phyloP scores from a whole-genome alignment of 148 eudicot genomes.

The Bassia scoparia region DNA sequence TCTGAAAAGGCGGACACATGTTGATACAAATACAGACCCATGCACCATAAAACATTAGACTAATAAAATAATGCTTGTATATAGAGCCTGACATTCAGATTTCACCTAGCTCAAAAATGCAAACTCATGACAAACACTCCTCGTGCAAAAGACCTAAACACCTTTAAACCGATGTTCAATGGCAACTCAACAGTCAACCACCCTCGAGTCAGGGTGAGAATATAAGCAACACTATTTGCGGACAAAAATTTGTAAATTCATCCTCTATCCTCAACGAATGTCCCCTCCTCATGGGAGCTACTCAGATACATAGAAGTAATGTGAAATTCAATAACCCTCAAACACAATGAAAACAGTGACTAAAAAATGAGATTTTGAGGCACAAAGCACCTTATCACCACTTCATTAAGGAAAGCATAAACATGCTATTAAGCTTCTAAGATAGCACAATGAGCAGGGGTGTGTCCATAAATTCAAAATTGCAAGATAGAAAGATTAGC shows the following conservation, averaged over 20 bases:
- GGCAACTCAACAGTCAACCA: not conserved
- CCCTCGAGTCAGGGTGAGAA: not conserved
- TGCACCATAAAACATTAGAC: not conserved
- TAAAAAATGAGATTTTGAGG: not conserved
- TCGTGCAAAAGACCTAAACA: not conserved
- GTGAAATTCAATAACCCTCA: not conserved
- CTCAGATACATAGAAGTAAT: not conserved
- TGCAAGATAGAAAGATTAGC: too few relatives aligned
- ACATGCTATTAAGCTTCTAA: not conserved
- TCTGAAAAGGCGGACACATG: slow-evolving; percentile 42
- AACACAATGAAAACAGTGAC: not conserved
- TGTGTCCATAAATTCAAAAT: too few relatives aligned
- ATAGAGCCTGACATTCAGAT: not conserved
- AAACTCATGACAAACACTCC: not conserved
- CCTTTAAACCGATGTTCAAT: not conserved
- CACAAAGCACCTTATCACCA: not conserved
- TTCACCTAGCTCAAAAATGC: not conserved
- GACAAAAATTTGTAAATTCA: not conserved
- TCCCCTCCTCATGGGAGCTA: not conserved
- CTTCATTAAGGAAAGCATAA: not conserved
- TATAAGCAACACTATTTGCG: not conserved
- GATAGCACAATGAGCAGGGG: too few relatives aligned
- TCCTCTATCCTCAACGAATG: too few relatives aligned
- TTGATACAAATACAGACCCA: not conserved
- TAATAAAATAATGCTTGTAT: not conserved